phyloP scores from a whole-genome alignment of 495 filamentous ascomycete species.

The Neurospora sp. region DNA sequence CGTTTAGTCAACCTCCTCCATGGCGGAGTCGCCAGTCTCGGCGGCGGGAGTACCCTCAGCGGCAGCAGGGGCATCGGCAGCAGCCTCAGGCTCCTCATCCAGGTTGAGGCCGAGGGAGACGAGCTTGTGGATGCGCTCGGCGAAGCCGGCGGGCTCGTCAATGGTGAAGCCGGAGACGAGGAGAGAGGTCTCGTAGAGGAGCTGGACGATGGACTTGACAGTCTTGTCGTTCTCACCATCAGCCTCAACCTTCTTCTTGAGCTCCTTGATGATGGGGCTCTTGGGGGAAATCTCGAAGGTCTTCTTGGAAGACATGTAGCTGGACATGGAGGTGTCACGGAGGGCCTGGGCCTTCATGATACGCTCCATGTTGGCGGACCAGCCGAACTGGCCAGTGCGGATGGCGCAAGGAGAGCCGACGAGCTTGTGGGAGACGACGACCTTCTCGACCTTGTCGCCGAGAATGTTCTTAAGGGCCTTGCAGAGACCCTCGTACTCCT shows the following conservation, averaged over 20 bases:
- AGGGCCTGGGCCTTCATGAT: slow-evolving; percentile 99
- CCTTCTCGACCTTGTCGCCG: slow-evolving; percentile 99
- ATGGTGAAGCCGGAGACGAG: slow-evolving; percentile 98
- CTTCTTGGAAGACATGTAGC: slow-evolving; percentile 99
- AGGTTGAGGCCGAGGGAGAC: slow-evolving; percentile 93
- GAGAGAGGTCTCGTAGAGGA: slow-evolving; percentile 96
- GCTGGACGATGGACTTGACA: slow-evolving; percentile 95
- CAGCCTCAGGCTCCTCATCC: slow-evolving; percentile 74
- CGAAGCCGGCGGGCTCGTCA: slow-evolving; percentile 94
- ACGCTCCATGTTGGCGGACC: slow-evolving; percentile 99
- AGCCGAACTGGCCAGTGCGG: slow-evolving; percentile 98
- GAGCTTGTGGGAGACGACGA: slow-evolving; percentile 97
- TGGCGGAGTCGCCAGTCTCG: slow-evolving; percentile 48
- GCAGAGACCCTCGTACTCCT: slow-evolving; percentile 87
- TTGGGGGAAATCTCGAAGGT: slow-evolving; percentile 99
- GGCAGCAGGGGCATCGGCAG: slow-evolving; percentile 51
- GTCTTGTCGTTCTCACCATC: slow-evolving; percentile 97
- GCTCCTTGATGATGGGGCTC: slow-evolving; percentile 94
- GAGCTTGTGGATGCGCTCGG: slow-evolving; percentile 98
- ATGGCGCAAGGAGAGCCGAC: slow-evolving; percentile 93
- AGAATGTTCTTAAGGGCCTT: slow-evolving; percentile 98
- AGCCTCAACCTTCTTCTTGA: slow-evolving; percentile 94
- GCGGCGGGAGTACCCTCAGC: slow-evolving; percentile 34
- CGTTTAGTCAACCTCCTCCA: slow-evolving; percentile 61
- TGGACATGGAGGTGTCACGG: slow-evolving; percentile 98